These are phyloP conservation scores for Ailanthus altissimus DNA, from an alignment of 345 rosid species.

Conservation along the genomic window DNA sequence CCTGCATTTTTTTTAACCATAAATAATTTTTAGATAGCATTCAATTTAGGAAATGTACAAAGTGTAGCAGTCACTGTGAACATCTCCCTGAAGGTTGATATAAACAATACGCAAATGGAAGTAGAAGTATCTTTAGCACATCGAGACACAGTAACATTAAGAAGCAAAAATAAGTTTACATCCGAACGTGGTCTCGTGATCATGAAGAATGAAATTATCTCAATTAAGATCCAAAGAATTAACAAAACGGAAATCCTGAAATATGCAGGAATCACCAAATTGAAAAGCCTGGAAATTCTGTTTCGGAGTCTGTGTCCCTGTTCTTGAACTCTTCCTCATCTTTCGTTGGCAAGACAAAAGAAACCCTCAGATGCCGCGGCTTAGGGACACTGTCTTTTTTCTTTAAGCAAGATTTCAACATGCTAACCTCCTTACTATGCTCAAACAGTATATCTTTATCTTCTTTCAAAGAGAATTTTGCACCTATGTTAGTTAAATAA, in stretches of 20 bases:
- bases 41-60: too few relatives aligned
- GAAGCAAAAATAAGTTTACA: slow-evolving; percentile 12
- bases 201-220: not conserved
- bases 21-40: too few relatives aligned
- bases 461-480: not conserved
- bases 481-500: not conserved
- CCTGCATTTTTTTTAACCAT: not conserved
- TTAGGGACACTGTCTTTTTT: slow-evolving; percentile 34
- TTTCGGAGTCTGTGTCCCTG: slow-evolving; percentile 1
- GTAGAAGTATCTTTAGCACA: not conserved
- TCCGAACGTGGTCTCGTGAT: not conserved
- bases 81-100: not conserved
- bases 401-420: slow-evolving; percentile 41
- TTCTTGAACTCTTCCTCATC: slow-evolving; percentile 22
- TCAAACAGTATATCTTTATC: slow-evolving; percentile 14
- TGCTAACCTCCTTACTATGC: slow-evolving; percentile 8
- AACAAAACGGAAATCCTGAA: not conserved
- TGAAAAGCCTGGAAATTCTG: slow-evolving; percentile 5
- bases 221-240: not conserved
- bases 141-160: slow-evolving; percentile 1
- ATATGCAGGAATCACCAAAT: slow-evolving; percentile 3
- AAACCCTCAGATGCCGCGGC: slow-evolving; percentile 33
- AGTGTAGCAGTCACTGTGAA: too few relatives aligned
- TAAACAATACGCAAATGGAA: not conserved
- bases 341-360: slow-evolving; percentile 32